Conservation (phyloP, 192 early-diverging fungal genomes). For the Coemansia sp. region DNA sequence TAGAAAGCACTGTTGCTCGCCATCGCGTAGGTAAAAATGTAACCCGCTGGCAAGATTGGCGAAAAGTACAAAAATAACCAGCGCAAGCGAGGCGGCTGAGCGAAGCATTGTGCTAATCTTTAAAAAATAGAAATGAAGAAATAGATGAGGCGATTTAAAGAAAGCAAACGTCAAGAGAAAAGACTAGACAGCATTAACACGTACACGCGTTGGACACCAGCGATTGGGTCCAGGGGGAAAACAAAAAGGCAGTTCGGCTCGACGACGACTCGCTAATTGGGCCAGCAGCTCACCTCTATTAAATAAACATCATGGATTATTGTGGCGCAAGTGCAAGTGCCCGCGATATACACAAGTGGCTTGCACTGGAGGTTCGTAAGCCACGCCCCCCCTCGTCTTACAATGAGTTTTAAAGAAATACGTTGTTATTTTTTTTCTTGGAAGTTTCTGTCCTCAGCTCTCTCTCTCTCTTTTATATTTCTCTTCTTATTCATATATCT, state of each 20-base stretch:
- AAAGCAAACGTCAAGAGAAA: not conserved
- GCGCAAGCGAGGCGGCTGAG: conserved; percentile 24
- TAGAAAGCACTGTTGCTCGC: conserved; percentile 88
- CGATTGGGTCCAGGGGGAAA: not conserved
- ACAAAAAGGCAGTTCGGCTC: not conserved
- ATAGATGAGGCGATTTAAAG: not conserved
- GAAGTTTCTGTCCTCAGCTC: not conserved
- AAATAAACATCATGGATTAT: not conserved
- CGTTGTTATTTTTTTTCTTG: not conserved
- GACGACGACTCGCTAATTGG: no score
- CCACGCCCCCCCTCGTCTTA: not conserved
- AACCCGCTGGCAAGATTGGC: conserved; percentile 59
- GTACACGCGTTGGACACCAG: not conserved
- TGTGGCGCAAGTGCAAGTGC: conserved; percentile 7
- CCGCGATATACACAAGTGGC: not conserved
- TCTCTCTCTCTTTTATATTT: not conserved
- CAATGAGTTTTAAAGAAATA: not conserved
- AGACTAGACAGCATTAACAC: no score
- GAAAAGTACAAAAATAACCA: conserved; percentile 22
- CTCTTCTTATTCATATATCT: not conserved
- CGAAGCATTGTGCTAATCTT: conserved; percentile 28
- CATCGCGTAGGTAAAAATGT: conserved; percentile 92
- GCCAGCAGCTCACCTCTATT: no score
- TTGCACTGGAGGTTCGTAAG: not conserved
- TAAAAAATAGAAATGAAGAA: not conserved